Percentiles rank a stretch among this genome's conserved stretches.
Evolutionary conservation across 441 rosid genomes (phyloP).

Genomic region (Corymbia calophylla): DNA sequence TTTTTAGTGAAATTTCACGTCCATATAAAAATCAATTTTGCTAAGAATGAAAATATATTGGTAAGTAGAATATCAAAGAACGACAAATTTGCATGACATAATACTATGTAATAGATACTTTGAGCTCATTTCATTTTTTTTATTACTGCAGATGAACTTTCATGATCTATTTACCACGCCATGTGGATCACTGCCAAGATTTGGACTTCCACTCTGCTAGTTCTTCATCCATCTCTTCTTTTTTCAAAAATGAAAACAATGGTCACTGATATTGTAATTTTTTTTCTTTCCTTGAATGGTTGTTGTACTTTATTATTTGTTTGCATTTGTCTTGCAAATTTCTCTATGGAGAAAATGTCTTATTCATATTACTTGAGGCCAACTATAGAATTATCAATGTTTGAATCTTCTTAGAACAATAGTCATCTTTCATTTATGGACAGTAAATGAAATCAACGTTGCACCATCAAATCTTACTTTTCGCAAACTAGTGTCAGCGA

Average conservation of each 20-base stretch:
- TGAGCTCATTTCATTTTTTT: not conserved
- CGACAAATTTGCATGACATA: not conserved
- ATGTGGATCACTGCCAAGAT: not conserved
- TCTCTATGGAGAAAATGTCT: not conserved
- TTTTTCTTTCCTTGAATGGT: not conserved
- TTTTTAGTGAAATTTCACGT: not conserved
- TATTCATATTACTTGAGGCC: not conserved
- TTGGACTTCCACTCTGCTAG: not conserved
- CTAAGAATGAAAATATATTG: not conserved
- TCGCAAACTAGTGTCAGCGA: not conserved
- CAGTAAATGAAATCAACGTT: not conserved
- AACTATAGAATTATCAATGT: not conserved
- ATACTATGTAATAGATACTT: not conserved
- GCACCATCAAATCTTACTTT: not conserved
- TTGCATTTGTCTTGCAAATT: not conserved
- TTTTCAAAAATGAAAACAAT: not conserved
- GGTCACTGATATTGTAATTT: fast-evolving
- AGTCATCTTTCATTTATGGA: not conserved
- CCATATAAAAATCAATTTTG: not conserved
- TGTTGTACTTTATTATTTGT: not conserved
- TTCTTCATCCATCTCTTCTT: not conserved
- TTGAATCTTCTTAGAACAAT: not conserved
- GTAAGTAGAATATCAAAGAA: not conserved
- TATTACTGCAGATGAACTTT: not conserved
- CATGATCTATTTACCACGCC: not conserved